phyloP scores from a whole-genome alignment of 495 filamentous ascomycete species.

The Chaetomium cochliodes region DNA sequence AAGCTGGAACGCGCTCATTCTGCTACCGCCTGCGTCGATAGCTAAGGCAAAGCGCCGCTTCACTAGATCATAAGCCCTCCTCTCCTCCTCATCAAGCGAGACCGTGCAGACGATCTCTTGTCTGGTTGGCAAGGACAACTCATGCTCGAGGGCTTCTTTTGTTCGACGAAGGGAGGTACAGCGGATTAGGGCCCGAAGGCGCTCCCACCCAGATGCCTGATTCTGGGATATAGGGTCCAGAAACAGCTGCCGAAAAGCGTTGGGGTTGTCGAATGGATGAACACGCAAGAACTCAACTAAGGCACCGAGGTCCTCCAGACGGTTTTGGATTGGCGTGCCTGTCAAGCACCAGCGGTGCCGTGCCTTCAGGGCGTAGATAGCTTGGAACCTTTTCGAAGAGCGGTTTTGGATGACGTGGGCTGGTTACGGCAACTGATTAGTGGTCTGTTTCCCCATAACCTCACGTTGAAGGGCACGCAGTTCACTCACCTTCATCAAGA shows the following conservation, averaged over 20 bases:
- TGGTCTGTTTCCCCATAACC: neutral
- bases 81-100: neutral
- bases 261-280: slow-evolving; percentile 24
- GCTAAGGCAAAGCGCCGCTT: neutral
- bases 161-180: no score
- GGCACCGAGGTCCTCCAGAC: slow-evolving; percentile 49
- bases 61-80: neutral
- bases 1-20: neutral
- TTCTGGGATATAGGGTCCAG: no score
- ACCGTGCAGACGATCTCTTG: neutral
- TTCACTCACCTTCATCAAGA: slow-evolving; percentile 1
- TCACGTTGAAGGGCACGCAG: neutral
- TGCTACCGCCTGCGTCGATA: neutral
- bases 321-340: slow-evolving; percentile 54
- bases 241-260: no score
- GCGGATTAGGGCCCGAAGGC: no score
- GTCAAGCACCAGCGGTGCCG: slow-evolving; percentile 48
- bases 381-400: slow-evolving; percentile 21
- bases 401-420: slow-evolving; percentile 26
- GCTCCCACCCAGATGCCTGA: no score
- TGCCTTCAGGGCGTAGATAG: slow-evolving; percentile 33
- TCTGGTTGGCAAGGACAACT: neutral
- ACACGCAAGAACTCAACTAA: slow-evolving; percentile 49
- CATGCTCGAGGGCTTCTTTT: neutral
- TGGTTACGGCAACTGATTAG: neutral